These are phyloP conservation scores for Solanum okadae DNA, from an alignment of 257 asterid species.

Conservation along the genomic window DNA sequence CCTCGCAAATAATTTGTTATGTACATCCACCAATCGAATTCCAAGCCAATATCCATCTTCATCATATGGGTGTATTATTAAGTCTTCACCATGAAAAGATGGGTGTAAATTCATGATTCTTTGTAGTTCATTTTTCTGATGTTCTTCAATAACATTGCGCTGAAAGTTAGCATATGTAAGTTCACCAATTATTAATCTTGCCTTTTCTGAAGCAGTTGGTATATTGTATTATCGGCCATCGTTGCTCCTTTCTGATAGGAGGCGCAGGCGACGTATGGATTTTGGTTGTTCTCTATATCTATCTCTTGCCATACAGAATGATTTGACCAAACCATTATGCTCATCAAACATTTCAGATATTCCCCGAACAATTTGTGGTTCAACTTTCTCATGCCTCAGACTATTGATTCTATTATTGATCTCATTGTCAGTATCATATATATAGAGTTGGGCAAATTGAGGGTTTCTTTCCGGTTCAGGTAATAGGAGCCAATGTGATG, in stretches of 20 bases:
- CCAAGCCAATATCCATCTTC: neutral
- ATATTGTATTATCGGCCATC: neutral
- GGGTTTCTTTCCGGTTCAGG: neutral
- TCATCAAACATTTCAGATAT: neutral
- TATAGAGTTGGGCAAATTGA: neutral
- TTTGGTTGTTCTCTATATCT: neutral
- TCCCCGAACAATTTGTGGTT: neutral
- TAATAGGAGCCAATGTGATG: neutral
- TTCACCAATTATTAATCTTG: neutral
- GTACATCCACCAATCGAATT: neutral
- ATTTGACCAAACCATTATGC: neutral
- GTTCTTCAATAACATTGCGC: neutral
- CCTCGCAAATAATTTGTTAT: too few species aligned
- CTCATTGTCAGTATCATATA: neutral
- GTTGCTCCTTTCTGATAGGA: neutral
- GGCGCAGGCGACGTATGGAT: neutral
- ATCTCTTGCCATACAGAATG: neutral
- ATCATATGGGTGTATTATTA: neutral
- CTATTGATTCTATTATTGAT: neutral
- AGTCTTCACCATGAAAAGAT: neutral
- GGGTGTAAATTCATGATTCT: neutral
- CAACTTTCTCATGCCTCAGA: neutral
- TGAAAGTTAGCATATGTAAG: neutral
- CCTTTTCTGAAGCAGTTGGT: neutral
- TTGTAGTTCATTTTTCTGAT: neutral